These are phyloP conservation scores for Gynochthodes officinalis DNA, from an alignment of 257 asterid species.

Conservation along the genomic window DNA sequence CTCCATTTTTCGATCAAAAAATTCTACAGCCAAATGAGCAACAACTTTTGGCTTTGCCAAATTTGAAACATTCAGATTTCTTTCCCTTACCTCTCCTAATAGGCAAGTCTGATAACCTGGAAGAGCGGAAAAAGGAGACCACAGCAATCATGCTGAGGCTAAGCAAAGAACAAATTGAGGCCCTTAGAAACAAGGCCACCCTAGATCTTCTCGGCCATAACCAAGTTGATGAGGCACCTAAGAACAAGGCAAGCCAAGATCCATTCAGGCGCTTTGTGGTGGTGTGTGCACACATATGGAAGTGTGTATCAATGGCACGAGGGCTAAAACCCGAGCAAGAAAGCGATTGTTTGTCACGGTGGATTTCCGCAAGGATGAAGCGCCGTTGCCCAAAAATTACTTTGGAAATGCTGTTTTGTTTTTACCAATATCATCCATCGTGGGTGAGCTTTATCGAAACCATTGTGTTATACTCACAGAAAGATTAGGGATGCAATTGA, in stretches of 20 bases:
- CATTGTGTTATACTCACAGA: slow-evolving; percentile 14
- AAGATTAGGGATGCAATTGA: no score
- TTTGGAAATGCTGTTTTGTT: slow-evolving; percentile 20
- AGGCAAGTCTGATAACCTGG: slow-evolving; percentile 8
- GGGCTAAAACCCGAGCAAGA: slow-evolving; percentile 12
- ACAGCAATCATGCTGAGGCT: slow-evolving; percentile 12
- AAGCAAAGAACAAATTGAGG: slow-evolving; percentile 14
- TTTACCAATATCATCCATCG: background rate
- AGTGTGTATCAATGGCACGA: slow-evolving; percentile 21
- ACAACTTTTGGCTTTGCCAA: background rate
- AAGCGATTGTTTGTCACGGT: background rate
- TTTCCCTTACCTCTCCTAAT: slow-evolving; percentile 11
- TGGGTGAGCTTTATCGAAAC: slow-evolving; percentile 8
- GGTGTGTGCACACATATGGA: slow-evolving; percentile 26
- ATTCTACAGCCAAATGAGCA: background rate
- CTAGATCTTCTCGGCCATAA: no score
- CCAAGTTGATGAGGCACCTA: no score
- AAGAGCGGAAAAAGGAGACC: slow-evolving; percentile 25
- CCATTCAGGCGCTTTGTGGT: no score
- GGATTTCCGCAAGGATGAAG: background rate
- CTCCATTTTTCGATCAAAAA: slow-evolving; percentile 23
- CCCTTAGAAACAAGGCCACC: no score
- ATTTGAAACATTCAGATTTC: background rate
- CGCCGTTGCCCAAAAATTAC: no score
- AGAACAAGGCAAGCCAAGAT: no score